Evolutionary conservation across 2,329 filamentous ascomycete species (phyloP).

Genomic region (Aspergillus phoenicis): DNA sequence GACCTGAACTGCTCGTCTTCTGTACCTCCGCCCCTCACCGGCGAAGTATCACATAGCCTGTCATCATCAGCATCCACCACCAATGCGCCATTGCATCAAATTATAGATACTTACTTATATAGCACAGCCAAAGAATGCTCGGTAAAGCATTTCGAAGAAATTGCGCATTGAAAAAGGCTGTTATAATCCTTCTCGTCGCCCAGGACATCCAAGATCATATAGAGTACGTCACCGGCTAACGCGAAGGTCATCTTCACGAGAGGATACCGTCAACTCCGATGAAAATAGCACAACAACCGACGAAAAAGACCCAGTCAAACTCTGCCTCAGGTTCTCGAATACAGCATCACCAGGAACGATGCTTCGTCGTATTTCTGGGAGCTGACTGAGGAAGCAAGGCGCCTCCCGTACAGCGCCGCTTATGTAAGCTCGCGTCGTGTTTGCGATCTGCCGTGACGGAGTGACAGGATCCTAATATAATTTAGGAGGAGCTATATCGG

Average conservation of each 20-base stretch:
- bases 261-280: not conserved
- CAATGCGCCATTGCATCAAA: not conserved
- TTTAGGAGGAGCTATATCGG: not conserved
- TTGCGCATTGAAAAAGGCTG: constrained; percentile 31
- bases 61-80: not conserved
- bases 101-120: constrained; percentile 26
- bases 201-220: constrained; percentile 31
- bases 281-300: not conserved
- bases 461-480: not conserved
- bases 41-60: constrained; percentile 53
- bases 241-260: constrained; percentile 21
- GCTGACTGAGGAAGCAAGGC: not conserved
- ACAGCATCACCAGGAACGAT: not conserved
- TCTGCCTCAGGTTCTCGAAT: not conserved
- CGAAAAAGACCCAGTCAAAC: not conserved
- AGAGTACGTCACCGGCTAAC: constrained; percentile 30
- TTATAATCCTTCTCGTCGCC: constrained; percentile 30
- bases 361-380: not conserved
- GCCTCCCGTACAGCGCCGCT: constrained; percentile 7
- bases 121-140: constrained; percentile 27
- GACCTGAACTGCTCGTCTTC: constrained; percentile 48
- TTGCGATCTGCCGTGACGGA: constrained; percentile 11
- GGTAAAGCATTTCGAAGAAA: constrained; percentile 27
- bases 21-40: constrained; percentile 47
- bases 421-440: constrained; percentile 27